Percentiles rank a stretch among this genome's conserved stretches.
These are phyloP conservation scores for Cunninghamia lanceolata DNA, from an alignment of 75 land plant species.

Conservation along the genomic window DNA sequence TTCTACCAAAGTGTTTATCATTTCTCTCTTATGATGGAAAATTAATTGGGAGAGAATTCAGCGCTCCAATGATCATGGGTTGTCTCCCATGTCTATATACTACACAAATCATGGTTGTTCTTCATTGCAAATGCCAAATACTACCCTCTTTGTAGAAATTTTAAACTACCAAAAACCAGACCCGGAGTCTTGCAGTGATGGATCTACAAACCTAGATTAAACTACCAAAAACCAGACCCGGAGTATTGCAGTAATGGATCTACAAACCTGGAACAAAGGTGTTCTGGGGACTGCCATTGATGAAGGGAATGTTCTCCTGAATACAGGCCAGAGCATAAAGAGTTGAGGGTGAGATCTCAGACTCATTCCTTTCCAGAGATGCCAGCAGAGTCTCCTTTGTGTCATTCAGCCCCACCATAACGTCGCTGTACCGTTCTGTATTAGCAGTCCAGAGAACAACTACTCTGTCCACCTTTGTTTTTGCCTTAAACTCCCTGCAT, in stretches of 20 bases:
- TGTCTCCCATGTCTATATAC: not conserved
- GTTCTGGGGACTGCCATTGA: slow-evolving; percentile 99
- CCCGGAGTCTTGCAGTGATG: no score
- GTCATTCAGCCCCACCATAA: slow-evolving; percentile 87
- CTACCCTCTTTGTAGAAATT: not conserved
- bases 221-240: not conserved
- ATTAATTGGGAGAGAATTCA: not conserved
- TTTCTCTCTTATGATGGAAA: not conserved
- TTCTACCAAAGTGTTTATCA: not conserved
- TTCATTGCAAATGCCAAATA: not conserved
- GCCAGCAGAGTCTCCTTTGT: slow-evolving; percentile 81
- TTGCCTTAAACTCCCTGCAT: slow-evolving; percentile 72
- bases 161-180: no score
- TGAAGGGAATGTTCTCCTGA: slow-evolving; percentile 85
- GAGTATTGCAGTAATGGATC: not conserved
- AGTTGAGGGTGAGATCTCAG: slow-evolving; percentile 92
- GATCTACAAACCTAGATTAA: no score
- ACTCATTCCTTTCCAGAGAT: slow-evolving; percentile 66
- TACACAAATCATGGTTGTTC: not conserved
- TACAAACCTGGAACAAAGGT: slow-evolving; percentile 91
- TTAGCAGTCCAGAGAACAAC: slow-evolving; percentile 97
- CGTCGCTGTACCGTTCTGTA: slow-evolving; percentile 92
- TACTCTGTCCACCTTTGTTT: slow-evolving; percentile 80
- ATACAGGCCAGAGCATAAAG: slow-evolving; percentile 86
- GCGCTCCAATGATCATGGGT: not conserved